These are phyloP conservation scores for Acaromyces ingoldii DNA, from an alignment of 1,284 basidiomycete genomes.

Conservation along the genomic window DNA sequence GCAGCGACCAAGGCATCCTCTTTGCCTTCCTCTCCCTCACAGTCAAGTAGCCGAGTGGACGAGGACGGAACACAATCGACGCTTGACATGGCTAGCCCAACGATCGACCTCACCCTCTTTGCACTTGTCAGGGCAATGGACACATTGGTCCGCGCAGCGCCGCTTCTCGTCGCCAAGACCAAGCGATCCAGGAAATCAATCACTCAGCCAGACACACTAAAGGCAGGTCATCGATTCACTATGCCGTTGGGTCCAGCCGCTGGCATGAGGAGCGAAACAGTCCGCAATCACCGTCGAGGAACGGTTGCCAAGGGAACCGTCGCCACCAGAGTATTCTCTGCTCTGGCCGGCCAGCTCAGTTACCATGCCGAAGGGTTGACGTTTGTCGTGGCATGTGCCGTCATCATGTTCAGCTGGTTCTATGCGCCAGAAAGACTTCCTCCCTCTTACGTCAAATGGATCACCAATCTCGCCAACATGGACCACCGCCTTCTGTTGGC, in stretches of 20 bases:
- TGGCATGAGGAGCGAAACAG: not conserved
- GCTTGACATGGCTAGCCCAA: slow-evolving; percentile 39
- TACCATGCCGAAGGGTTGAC: slow-evolving; percentile 36
- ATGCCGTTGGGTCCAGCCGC: not conserved
- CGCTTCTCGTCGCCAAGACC: not conserved
- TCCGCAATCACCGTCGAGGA: not conserved
- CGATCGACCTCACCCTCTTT: slow-evolving; percentile 53
- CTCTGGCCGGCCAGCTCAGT: too few species aligned
- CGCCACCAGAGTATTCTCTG: too few species aligned
- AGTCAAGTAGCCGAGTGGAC: too few species aligned
- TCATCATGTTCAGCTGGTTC: slow-evolving; percentile 50
- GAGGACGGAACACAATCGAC: too few species aligned
- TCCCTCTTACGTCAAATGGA: slow-evolving; percentile 50
- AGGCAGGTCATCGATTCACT: too few species aligned
- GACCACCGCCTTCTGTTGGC: slow-evolving; percentile 48
- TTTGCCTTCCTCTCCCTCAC: too few species aligned
- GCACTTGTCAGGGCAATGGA: slow-evolving; percentile 51
- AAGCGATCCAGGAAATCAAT: too few species aligned
- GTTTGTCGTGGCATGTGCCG: slow-evolving; percentile 41
- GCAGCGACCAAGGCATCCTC: not conserved
- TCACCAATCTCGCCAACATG: slow-evolving; percentile 48
- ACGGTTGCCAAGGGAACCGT: slow-evolving; percentile 4
- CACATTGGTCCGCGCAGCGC: slow-evolving; percentile 37
- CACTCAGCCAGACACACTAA: too few species aligned
- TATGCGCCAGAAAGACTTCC: slow-evolving; percentile 47